Evolutionary conservation across 352 stramenopile genomes (phyloP), one percentile per base, ranked within the genome.

Genomic region (Phytophthora quininea): DNA sequence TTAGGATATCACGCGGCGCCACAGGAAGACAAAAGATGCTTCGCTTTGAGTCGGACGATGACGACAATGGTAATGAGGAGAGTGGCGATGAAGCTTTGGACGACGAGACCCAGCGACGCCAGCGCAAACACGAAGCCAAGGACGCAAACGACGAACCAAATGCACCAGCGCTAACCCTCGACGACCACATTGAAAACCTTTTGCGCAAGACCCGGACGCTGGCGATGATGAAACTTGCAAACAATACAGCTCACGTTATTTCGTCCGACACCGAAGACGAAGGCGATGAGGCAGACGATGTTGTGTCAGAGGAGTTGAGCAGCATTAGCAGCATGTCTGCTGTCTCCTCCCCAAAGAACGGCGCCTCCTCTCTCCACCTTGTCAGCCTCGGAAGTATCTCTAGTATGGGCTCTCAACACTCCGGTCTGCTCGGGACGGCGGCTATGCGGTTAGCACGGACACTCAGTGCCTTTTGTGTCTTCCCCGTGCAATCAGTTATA

Each of bases 141-240:
- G 37, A 12, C 12, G 19, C 35, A 6, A 52, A 54, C 19, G 38
- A 40, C 14, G 33, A 47, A 7, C 14, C 27, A 7, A 14, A 47
- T 0, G 27, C 52, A 24, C 40, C 47, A 47, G 24, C 33, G 31
- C 49, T 90, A 55, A 81, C 82, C 10, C 58, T 92, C 19, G 82
- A 92, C 55, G 79, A 90, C 12, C 84, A 91, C 51, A 91, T 91
- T 43, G 82, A 91, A 48, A 73, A 77, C 33, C 82, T 92, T 57
- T 67, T 91, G 59, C 67, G 74, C 29, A 86, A 80, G 50, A 91
- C 84, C 10, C 82, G 82, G 24, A 89, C 80, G 14, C 64, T 92
- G 27, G 82, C 84, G 24, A 69, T 92, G 61, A 70, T 91, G 45
- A 89, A 89, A 48, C 89, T 91, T 37, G 84, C 80, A 47, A 90